phyloP scores from a whole-genome alignment of 257 asterid species.

The Marsdenia floribunda region DNA sequence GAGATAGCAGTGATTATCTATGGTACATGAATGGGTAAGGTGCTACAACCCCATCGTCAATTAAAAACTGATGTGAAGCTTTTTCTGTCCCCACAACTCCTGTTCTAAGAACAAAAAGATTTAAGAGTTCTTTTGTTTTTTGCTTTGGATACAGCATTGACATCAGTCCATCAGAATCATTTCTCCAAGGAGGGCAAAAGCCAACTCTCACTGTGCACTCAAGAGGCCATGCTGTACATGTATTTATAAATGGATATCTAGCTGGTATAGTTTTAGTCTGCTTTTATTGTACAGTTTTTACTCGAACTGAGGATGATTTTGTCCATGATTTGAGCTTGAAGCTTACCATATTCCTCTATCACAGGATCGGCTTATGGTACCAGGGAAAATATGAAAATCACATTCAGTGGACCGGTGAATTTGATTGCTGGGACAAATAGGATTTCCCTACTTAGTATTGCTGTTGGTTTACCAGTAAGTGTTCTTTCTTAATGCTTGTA shows the following conservation, averaged over 20 bases:
- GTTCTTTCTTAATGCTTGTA: neutral
- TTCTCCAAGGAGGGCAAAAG: constrained; percentile 37
- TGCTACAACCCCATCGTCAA: neutral
- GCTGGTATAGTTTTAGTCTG: constrained; percentile 30
- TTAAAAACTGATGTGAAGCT: neutral
- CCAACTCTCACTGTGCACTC: constrained; percentile 47
- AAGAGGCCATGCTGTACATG: constrained; percentile 53
- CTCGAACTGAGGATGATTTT: neutral
- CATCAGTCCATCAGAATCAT: constrained; percentile 50
- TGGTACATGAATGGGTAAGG: constrained; percentile 65
- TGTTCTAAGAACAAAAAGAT: neutral
- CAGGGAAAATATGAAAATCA: constrained; percentile 30
- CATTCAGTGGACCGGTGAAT: constrained; percentile 40
- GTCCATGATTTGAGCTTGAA: neutral
- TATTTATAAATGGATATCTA: constrained; percentile 45
- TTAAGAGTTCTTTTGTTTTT: neutral
- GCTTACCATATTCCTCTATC: neutral
- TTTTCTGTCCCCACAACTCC: neutral
- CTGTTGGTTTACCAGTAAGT: constrained; percentile 69
- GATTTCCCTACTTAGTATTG: constrained; percentile 53
- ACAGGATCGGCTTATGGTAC: constrained; percentile 62
- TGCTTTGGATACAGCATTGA: constrained; percentile 34
- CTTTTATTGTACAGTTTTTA: neutral
- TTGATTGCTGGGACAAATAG: constrained; percentile 39
- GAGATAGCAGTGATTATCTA: constrained; percentile 61